phyloP scores from a whole-genome alignment of 1,284 basidiomycete species.

The Leucoagaricus sp. region DNA sequence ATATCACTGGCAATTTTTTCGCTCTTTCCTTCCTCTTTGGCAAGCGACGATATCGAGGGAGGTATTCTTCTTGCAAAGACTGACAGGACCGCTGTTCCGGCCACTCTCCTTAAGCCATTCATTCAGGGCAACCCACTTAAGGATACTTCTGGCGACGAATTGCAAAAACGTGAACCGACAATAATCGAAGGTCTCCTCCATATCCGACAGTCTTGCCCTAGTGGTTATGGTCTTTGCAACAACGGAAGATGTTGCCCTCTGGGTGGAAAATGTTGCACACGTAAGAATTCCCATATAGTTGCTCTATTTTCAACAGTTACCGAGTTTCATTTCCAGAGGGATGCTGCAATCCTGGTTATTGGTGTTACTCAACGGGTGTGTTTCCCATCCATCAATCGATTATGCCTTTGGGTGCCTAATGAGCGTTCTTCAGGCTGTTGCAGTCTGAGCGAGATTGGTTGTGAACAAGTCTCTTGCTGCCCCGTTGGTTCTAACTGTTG shows the following conservation, averaged over 20 bases:
- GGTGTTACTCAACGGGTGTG: slow-evolving; percentile 13
- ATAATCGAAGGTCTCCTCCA: slow-evolving; percentile 9
- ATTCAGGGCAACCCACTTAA: background rate
- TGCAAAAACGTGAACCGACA: slow-evolving; percentile 2
- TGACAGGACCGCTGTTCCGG: background rate
- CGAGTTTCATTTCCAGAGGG: background rate
- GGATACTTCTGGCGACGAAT: background rate
- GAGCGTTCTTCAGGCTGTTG: slow-evolving; percentile 10
- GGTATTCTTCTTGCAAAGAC: background rate
- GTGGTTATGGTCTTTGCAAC: slow-evolving; percentile 10
- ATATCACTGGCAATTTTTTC: background rate
- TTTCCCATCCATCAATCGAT: background rate
- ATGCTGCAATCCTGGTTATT: slow-evolving; percentile 14
- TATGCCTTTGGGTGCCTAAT: background rate
- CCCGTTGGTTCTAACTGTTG: slow-evolving; percentile 9
- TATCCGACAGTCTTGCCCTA: slow-evolving; percentile 9
- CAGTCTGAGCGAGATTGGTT: slow-evolving; percentile 6
- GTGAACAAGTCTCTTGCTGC: slow-evolving; percentile 9
- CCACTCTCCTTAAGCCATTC: background rate
- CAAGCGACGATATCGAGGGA: background rate
- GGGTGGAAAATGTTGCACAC: slow-evolving; percentile 11
- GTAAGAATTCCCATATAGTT: background rate
- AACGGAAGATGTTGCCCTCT: slow-evolving; percentile 14
- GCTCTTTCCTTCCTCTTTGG: background rate
- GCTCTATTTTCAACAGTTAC: background rate